phyloP scores from a whole-genome alignment of 257 asterid genomes.

The Mentha longifolia region DNA sequence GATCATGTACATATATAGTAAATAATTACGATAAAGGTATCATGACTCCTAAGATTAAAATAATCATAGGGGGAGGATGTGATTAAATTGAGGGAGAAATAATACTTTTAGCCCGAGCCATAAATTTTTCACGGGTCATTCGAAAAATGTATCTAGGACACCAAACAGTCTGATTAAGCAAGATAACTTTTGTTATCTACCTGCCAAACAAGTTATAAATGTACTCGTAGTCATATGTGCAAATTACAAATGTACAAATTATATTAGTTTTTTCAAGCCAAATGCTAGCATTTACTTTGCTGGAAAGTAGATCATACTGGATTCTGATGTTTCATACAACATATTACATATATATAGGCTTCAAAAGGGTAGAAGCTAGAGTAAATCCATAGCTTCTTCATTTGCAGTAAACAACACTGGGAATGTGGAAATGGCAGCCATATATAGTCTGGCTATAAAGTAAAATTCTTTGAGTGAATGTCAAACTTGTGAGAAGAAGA shows the following conservation, averaged over 20 bases:
- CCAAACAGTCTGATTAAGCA: no score
- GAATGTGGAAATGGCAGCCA: constrained; percentile 5
- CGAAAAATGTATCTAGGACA: no score
- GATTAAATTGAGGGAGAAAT: no score
- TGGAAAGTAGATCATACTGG: background rate
- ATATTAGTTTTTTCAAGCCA: background rate
- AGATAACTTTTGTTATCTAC: no score
- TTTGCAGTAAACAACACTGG: constrained; percentile 22
- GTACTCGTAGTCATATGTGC: no score
- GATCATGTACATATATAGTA: background rate
- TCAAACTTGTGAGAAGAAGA: constrained; percentile 68
- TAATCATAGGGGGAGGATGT: no score
- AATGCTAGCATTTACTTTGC: no score
- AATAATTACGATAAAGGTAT: no score
- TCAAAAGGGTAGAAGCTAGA: constrained; percentile 7
- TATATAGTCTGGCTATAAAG: constrained; percentile 39
- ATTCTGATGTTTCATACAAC: background rate
- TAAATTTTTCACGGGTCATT: no score
- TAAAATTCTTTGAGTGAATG: constrained; percentile 55
- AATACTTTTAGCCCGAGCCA: no score
- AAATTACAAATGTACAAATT: background rate
- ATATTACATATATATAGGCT: constrained; percentile 7
- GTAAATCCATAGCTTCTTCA: constrained; percentile 29
- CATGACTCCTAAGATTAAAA: no score
- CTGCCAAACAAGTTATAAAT: no score